phyloP scores from a whole-genome alignment of 352 stramenopile genomes.

The Phytophthora sp. region DNA sequence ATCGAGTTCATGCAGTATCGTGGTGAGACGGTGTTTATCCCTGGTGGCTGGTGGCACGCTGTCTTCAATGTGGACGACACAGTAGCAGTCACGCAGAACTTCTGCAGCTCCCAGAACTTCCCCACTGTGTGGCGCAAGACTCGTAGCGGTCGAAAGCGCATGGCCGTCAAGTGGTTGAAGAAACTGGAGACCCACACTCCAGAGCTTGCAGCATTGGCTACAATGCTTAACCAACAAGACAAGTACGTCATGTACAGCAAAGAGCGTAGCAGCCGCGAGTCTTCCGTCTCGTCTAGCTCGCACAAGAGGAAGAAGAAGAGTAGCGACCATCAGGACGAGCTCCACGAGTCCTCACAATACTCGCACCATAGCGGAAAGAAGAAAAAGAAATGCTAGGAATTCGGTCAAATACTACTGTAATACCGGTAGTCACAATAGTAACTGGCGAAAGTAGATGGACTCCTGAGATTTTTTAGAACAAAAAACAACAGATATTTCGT shows the following conservation, averaged over 20 bases:
- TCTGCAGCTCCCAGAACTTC: constrained; percentile 92
- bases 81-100: constrained; percentile 95
- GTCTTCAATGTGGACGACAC: constrained; percentile 93
- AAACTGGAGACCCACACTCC: constrained; percentile 83
- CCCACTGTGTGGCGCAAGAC: constrained; percentile 86
- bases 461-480: constrained; percentile 16
- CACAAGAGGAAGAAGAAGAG: constrained; percentile 56
- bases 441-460: constrained; percentile 14
- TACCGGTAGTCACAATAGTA: no score
- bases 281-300: constrained; percentile 18
- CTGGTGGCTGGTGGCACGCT: constrained; percentile 93
- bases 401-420: no score
- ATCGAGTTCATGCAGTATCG: constrained; percentile 91
- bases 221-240: constrained; percentile 88
- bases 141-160: constrained; percentile 92
- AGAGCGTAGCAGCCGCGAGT: constrained; percentile 25
- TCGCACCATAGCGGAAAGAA: constrained; percentile 30
- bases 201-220: constrained; percentile 81
- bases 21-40: constrained; percentile 93
- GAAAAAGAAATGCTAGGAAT: constrained; percentile 40
- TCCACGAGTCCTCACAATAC: constrained; percentile 16
- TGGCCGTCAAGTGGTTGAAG: constrained; percentile 94
- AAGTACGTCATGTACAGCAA: constrained; percentile 86
- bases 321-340: constrained; percentile 26
- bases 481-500: constrained; percentile 16